Conservation (phyloP, 2,329 filamentous ascomycete genomes). For the Fusarium hostae region DNA sequence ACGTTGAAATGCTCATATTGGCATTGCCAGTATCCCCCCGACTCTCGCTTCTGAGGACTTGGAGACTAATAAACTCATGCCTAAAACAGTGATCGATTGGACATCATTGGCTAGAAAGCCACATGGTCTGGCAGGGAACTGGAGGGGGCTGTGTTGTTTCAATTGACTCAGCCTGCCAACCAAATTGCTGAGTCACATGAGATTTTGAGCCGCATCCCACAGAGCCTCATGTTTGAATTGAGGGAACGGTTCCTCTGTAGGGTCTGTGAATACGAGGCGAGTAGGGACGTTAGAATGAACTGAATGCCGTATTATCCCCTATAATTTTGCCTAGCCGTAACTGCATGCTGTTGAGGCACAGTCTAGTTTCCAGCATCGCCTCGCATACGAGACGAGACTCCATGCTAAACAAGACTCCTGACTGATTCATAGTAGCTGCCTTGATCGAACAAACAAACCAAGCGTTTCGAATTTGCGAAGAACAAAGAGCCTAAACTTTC, state of each 20-base stretch:
- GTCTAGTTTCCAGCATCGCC: slow-evolving; percentile 5
- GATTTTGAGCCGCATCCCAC: not conserved
- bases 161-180: not conserved
- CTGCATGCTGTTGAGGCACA: slow-evolving; percentile 10
- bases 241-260: not conserved
- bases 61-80: not conserved
- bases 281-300: not conserved
- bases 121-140: not conserved
- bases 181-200: not conserved
- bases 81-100: not conserved
- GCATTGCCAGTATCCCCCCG: not conserved
- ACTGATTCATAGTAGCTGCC: not conserved
- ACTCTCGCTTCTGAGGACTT: not conserved
- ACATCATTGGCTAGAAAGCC: not conserved
- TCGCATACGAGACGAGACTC: not conserved
- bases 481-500: not conserved
- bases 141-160: not conserved
- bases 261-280: not conserved
- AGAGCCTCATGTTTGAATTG: not conserved
- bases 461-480: not conserved
- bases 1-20: slow-evolving; percentile 6
- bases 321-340: not conserved
- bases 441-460: not conserved
- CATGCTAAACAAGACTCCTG: not conserved
- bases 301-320: not conserved